phyloP scores from a whole-genome alignment of 306 rosid genomes.

The peach (Prunus persica) region DNA sequence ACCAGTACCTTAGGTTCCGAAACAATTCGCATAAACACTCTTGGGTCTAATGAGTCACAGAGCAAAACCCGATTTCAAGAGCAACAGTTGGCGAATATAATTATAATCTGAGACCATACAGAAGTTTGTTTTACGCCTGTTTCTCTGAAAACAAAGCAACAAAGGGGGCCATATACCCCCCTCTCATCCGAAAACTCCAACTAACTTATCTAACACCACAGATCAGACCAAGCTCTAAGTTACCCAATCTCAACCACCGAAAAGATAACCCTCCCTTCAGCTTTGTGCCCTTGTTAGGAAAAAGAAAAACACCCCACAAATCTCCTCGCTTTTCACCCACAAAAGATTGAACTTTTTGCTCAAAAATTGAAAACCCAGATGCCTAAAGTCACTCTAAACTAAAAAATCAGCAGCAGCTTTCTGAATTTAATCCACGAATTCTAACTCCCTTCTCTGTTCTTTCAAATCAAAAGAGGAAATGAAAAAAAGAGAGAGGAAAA shows the following conservation, averaged over 20 bases:
- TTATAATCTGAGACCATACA: neutral
- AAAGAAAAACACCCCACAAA: conserved; percentile 21
- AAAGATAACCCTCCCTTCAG: neutral
- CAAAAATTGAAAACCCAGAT: conserved; percentile 29
- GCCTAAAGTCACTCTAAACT: conserved; percentile 4
- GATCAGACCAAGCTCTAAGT: conserved; percentile 22
- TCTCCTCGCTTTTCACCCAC: neutral
- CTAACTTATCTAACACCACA: conserved; percentile 8
- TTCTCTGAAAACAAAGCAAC: conserved; percentile 4
- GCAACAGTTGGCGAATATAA: neutral
- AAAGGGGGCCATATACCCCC: conserved; percentile 14
- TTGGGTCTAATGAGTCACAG: neutral
- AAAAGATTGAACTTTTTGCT: neutral
- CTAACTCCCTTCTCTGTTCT: conserved; percentile 13
- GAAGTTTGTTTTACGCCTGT: neutral
- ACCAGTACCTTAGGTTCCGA: neutral
- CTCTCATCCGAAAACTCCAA: conserved; percentile 34
- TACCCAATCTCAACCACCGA: conserved; percentile 18
- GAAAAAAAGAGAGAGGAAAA: neutral
- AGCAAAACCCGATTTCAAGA: neutral
- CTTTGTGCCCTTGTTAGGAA: neutral
- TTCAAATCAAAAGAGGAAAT: conserved; percentile 10
- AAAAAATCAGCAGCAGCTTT: neutral
- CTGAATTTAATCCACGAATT: conserved; percentile 1
- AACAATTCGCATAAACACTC: neutral